Base-by-base conservation (phyloP, 2,329 filamentous ascomycete species). In the Aspergillus pseudoglaucus region DNA sequence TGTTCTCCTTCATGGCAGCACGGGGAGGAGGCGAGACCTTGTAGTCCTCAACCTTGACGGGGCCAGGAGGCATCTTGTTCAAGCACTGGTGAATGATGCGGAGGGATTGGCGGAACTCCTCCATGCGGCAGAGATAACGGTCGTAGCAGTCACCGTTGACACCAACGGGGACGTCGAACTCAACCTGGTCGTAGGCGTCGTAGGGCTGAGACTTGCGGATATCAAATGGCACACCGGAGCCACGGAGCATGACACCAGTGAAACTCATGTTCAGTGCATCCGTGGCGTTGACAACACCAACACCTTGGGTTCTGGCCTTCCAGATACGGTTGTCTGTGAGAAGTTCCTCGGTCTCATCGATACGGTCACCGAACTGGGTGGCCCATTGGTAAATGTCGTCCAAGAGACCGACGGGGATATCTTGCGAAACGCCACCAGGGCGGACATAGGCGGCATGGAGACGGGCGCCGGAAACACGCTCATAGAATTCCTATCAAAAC, bases 371-470 rank as follows among this genome's bases (percentile, higher is more conserved):
- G 64, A 98, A 98, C 72, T 98, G 93, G 49, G 93, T 98, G 14
- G 93, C 93, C 93, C 93, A 98, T 75, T 97, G 91, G 77, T 98
- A 97, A 65, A 98, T 98, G 67, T 98, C 93, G 68, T 98, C 94
- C 44, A 98, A 83, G 41, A 98, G 84, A 57, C 93, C 93, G 51
- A 95, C 66, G 25, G 93, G 93, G 41, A 98, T 80, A 75, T 98
- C 93, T 73, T 97, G 90, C 64, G 90, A 88, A 47, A 98, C 93
- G 74, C 93, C 93, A 63, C 93, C 93, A 42, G 93, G 93, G 61
- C 93, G 88, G 62, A 98, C 87, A 69, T 98, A 98, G 62, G 93
- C 93, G 51, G 93, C 88, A 75, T 98, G 93, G 45, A 98, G 83
- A 78, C 93, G 93, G 59, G 93, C 93, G 68, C 93, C 93, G 37